These are phyloP conservation scores for Selaginella tamariscina DNA, from an alignment of 75 land plant species.

Conservation along the genomic window DNA sequence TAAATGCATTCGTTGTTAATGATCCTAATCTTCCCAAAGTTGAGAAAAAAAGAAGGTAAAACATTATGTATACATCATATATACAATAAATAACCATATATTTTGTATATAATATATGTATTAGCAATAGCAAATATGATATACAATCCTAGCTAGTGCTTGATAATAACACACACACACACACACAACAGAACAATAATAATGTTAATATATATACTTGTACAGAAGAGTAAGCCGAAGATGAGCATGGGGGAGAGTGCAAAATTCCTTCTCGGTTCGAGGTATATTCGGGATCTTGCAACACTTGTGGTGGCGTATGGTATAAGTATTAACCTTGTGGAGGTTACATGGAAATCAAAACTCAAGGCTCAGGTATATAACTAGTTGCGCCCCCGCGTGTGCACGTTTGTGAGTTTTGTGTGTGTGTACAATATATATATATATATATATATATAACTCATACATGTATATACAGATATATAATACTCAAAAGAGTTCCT, in stretches of 20 bases:
- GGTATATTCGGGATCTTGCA: constrained; percentile 88
- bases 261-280: constrained; percentile 70
- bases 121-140: no score
- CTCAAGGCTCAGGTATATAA: constrained; percentile 76
- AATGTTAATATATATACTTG: no score
- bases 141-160: no score
- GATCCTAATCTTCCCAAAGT: constrained; percentile 52
- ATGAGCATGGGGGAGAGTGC: constrained; percentile 89
- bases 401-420: no score
- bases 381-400: neutral
- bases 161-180: no score
- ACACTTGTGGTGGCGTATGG: constrained; percentile 99
- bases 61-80: neutral
- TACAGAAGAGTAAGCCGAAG: constrained; percentile 74
- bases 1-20: constrained; percentile 53
- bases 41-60: constrained; percentile 57
- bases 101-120: no score
- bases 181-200: no score
- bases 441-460: no score
- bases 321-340: constrained; percentile 94
- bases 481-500: no score
- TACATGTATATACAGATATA: no score
- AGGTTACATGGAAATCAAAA: constrained; percentile 98
- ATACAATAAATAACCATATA: no score
- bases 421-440: no score